Evolutionary conservation across 371 early-diverging fungal species (phyloP).

Genomic region (Mucor irregularis): DNA sequence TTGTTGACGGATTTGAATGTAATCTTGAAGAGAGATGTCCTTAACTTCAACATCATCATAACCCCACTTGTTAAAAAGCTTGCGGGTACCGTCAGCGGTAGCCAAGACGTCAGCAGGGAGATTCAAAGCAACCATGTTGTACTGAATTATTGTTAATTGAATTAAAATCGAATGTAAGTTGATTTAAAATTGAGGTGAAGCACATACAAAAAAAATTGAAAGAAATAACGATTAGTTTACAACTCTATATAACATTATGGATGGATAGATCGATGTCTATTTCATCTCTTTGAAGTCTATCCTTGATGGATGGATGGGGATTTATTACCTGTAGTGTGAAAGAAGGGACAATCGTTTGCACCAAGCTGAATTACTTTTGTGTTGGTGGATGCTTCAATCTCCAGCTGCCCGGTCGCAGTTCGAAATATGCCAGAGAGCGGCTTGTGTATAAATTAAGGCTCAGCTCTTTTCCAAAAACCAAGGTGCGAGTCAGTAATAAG

Average conservation of each 20-base stretch:
- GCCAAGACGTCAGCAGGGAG: slow-evolving; percentile 66
- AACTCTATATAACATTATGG: neutral
- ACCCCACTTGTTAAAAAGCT: slow-evolving; percentile 94
- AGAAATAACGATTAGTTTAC: neutral
- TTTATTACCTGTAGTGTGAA: slow-evolving; percentile 22
- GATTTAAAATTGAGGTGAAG: too few species aligned
- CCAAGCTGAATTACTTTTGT: neutral
- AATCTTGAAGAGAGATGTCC: slow-evolving; percentile 95
- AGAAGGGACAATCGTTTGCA: slow-evolving; percentile 19
- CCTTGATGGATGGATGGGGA: slow-evolving; percentile 8
- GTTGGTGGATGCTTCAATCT: too few species aligned
- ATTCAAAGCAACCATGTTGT: slow-evolving; percentile 51
- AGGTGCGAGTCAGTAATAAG: too few species aligned
- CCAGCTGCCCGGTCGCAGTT: too few species aligned
- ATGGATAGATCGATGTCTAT: slow-evolving; percentile 10
- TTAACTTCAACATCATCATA: slow-evolving; percentile 95
- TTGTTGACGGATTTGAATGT: slow-evolving; percentile 91
- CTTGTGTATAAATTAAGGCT: too few species aligned
- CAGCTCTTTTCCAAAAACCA: too few species aligned
- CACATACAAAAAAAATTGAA: neutral
- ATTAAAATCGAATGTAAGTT: slow-evolving; percentile 10
- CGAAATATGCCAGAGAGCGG: too few species aligned
- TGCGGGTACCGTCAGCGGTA: slow-evolving; percentile 66
- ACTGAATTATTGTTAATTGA: slow-evolving; percentile 36
- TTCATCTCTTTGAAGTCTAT: neutral